Base-by-base conservation (phyloP, 2,329 filamentous ascomycete species). In the Trematosphaeria pertusa region DNA sequence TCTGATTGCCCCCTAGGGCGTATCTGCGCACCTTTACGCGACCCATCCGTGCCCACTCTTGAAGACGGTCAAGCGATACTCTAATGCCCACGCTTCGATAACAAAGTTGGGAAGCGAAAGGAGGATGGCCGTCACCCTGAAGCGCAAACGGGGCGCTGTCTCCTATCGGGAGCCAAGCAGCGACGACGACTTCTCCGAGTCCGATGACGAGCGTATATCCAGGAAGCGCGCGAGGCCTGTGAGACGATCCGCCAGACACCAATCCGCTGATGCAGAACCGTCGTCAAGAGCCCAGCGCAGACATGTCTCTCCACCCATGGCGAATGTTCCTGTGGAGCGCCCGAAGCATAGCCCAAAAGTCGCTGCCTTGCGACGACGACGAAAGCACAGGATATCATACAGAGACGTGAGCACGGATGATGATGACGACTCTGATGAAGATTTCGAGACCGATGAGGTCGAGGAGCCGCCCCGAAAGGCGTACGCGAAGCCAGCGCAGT, bases 161-260 rank as follows among this genome's bases (percentile, higher is more conserved):
- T 72, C 69, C 21, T 73, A 73, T 42, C 65, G 59, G 41, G 70
- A 73, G 45, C 63, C 63, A 24, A 71, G 65, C 43, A 70, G 61
- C 43, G 65, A 69, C 18, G 67, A 70, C 4, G 66, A 64, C 19
- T 14, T 61, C 1, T 58, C 60, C 5, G 56, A 55, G 41, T 61
- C 61, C 15, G 62, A 48, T 7, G 22, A 50, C 1, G 60, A 55
- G 10, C 41, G 18, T 15, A 30, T 20, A 3, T 43, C 36, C 12
- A 52, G 42, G n/a, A 59, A 59, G 49, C 62, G 52, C 28, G 19
- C 46, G 19, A 42, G 46, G 11, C 61, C 64, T 8, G 54, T 58
- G 14, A 61, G 66, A 37, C 57, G 62, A 26, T 64, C 64, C 11
- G 46, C 53, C n/a, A 59, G 64, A 43, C 58, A 61, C 36, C 56